Evolutionary conservation across 495 filamentous ascomycete genomes (phyloP).

Genomic region (Haplographium delicatum): DNA sequence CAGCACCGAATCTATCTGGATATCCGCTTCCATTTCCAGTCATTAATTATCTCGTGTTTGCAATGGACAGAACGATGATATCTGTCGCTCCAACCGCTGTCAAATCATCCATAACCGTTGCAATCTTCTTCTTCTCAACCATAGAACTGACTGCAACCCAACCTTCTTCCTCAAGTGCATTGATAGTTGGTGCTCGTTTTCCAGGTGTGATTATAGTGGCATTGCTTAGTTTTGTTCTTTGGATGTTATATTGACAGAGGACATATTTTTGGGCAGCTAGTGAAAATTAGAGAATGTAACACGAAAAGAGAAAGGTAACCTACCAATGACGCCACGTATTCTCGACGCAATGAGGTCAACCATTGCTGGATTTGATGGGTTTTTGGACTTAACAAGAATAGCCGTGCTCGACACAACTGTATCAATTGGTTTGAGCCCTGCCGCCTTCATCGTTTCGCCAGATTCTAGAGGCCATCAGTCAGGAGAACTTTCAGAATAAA

Average conservation of each 20-base stretch:
- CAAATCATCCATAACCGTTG: slow-evolving; percentile 86
- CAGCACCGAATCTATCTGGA: slow-evolving; percentile 8
- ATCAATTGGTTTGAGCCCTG: slow-evolving; percentile 92
- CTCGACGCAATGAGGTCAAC: slow-evolving; percentile 76
- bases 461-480: slow-evolving; percentile 66
- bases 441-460: slow-evolving; percentile 95
- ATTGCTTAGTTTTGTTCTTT: slow-evolving; percentile 55
- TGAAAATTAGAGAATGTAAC: slow-evolving; percentile 6
- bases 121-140: slow-evolving; percentile 88
- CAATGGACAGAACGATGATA: slow-evolving; percentile 82
- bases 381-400: slow-evolving; percentile 85
- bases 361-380: slow-evolving; percentile 70
- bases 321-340: slow-evolving; percentile 88
- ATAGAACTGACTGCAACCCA: slow-evolving; percentile 94
- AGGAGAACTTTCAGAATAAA: not conserved
- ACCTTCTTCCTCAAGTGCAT: slow-evolving; percentile 73
- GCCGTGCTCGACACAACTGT: slow-evolving; percentile 85
- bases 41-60: slow-evolving; percentile 60
- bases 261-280: slow-evolving; percentile 87
- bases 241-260: slow-evolving; percentile 93
- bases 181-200: slow-evolving; percentile 90
- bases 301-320: slow-evolving; percentile 21
- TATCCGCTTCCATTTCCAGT: slow-evolving; percentile 4
- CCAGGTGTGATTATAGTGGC: slow-evolving; percentile 85
- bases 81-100: slow-evolving; percentile 75